A percentile compares a stretch with the other conserved stretches of the same genome.
phyloP scores from a whole-genome alignment of 2,329 filamentous ascomycete genomes.

The Diaporthe aspalathi region DNA sequence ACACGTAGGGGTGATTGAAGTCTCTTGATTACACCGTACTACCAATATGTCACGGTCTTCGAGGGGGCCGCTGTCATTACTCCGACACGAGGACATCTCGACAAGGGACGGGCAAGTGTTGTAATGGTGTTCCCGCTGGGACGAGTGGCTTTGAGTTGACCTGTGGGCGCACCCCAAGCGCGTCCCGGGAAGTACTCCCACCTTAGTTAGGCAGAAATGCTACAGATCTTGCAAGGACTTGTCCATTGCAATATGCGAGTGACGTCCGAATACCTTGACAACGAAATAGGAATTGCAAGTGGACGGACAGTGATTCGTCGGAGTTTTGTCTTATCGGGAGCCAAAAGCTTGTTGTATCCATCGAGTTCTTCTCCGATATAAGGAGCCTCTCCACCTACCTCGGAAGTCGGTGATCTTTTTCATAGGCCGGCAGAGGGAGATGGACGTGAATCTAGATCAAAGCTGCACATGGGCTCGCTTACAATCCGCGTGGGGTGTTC shows the following conservation, averaged over 20 bases:
- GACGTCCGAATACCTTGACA: background rate
- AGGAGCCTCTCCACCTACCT: background rate
- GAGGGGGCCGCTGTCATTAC: conserved; percentile 66
- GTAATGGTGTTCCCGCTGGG: conserved; percentile 43
- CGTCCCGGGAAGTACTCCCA: too few species aligned
- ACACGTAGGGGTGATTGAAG: conserved; percentile 6
- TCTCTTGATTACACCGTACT: conserved; percentile 54
- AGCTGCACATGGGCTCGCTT: background rate
- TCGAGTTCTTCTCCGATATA: background rate
- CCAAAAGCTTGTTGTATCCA: background rate
- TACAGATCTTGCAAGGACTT: background rate
- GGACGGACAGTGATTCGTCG: background rate
- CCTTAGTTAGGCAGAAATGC: background rate
- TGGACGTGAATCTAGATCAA: background rate
- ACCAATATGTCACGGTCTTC: conserved; percentile 66
- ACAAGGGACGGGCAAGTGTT: conserved; percentile 45
- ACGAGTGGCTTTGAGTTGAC: conserved; percentile 44
- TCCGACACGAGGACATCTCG: conserved; percentile 65
- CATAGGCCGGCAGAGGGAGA: background rate
- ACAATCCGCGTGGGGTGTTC: background rate
- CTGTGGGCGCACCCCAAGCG: too few species aligned
- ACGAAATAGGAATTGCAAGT: background rate
- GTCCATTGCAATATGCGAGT: background rate
- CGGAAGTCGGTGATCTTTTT: conserved; percentile 1
- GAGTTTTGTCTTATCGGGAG: background rate